phyloP scores from a whole-genome alignment of 2,329 filamentous ascomycete species.

The Diaporthe vexans region DNA sequence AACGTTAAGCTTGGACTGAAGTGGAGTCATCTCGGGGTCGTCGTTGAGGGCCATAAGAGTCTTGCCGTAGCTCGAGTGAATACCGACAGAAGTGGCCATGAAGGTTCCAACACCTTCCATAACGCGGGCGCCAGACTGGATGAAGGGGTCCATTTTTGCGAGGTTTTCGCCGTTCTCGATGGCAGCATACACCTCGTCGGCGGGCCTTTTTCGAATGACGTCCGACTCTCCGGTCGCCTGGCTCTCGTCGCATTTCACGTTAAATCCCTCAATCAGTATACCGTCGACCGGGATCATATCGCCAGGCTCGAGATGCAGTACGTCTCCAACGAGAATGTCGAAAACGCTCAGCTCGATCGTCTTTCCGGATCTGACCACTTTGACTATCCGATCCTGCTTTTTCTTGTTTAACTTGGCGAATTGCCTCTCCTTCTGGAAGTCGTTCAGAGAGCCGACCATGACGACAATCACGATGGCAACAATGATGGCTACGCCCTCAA shows the following conservation, averaged over 20 bases:
- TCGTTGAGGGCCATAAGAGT: constrained; percentile 82
- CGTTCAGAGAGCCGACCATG: constrained; percentile 81
- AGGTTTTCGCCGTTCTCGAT: constrained; percentile 76
- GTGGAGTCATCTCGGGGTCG: constrained; percentile 80
- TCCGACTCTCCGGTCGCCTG: constrained; percentile 86
- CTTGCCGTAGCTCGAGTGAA: constrained; percentile 81
- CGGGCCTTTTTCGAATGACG: constrained; percentile 76
- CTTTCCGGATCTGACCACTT: constrained; percentile 78
- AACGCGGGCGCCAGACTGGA: constrained; percentile 86
- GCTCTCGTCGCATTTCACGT: constrained; percentile 83
- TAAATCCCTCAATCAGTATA: constrained; percentile 79
- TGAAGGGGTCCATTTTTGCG: constrained; percentile 84
- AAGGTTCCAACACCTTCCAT: constrained; percentile 84
- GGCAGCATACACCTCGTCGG: constrained; percentile 77
- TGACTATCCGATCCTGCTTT: constrained; percentile 82
- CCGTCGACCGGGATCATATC: constrained; percentile 83
- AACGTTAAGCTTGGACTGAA: constrained; percentile 81
- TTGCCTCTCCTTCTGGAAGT: constrained; percentile 85
- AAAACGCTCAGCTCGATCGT: constrained; percentile 78
- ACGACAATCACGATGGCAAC: constrained; percentile 85
- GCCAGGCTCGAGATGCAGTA: constrained; percentile 80
- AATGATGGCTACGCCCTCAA: constrained; percentile 86
- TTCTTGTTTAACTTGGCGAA: constrained; percentile 85
- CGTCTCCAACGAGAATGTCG: constrained; percentile 78
- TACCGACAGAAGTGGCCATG: constrained; percentile 79